Conservation (phyloP, 768 basidiomycete genomes). For the Kwoniella europaea region DNA sequence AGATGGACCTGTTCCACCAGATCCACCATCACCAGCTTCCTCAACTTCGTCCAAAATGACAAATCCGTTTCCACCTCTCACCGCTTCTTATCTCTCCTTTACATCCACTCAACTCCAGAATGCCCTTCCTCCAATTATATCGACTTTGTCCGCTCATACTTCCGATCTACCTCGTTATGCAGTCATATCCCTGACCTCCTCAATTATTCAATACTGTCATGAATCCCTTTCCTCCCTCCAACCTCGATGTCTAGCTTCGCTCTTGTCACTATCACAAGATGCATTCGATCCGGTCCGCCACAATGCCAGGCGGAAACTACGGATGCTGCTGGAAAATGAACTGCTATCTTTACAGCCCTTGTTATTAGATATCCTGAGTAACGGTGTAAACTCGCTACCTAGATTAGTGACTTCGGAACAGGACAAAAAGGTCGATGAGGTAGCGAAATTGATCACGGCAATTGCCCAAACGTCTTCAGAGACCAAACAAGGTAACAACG, state of each 20-base stretch:
- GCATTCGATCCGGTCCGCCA: conserved; percentile 42
- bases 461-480: conserved; percentile 65
- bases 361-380: conserved; percentile 68
- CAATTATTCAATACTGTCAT: conserved; percentile 27
- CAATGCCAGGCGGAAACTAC: conserved; percentile 25
- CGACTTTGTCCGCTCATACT: conserved; percentile 60
- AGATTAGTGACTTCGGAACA: conserved; percentile 71
- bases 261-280: conserved; percentile 68
- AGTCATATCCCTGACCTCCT: conserved; percentile 22
- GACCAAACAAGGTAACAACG: conserved; percentile 17
- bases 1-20: conserved; percentile 1
- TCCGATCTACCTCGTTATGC: conserved; percentile 39
- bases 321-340: conserved; percentile 14
- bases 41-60: conserved; percentile 30
- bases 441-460: conserved; percentile 71
- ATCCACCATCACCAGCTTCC: conserved; percentile 34
- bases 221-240: conserved; percentile 69
- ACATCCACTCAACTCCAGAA: conserved; percentile 82
- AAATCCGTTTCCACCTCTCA: conserved; percentile 64
- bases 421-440: conserved; percentile 75
- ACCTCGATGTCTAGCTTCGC: conserved; percentile 70
- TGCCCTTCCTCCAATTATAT: conserved; percentile 75
- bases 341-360: conserved; percentile 59
- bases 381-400: conserved; percentile 73
- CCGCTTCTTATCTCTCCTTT: conserved; percentile 76